These are phyloP conservation scores for Corylus heterophylla DNA, from an alignment of 306 rosid species.

Conservation along the genomic window DNA sequence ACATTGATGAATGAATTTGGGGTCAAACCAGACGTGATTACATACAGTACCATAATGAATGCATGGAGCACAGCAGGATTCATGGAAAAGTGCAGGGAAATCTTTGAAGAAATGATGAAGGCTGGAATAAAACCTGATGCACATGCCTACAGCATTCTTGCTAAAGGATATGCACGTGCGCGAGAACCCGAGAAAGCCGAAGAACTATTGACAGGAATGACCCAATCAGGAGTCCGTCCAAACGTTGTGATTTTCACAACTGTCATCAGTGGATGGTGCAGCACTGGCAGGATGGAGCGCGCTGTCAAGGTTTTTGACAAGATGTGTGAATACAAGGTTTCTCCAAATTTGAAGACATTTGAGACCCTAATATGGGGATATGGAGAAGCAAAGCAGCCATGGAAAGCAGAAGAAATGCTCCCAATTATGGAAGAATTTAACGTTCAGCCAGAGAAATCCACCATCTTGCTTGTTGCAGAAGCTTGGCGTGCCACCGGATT, in stretches of 20 bases:
- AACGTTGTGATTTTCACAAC: constrained; percentile 70
- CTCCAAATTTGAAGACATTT: constrained; percentile 72
- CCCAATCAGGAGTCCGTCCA: constrained; percentile 47
- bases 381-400: constrained; percentile 62
- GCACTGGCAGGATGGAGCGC: constrained; percentile 64
- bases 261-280: constrained; percentile 72
- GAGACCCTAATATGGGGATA: constrained; percentile 72
- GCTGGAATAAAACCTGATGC: constrained; percentile 66
- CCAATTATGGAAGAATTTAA: constrained; percentile 55
- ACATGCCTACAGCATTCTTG: constrained; percentile 73
- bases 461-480: constrained; percentile 54
- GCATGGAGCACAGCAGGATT: constrained; percentile 82
- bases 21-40: constrained; percentile 65
- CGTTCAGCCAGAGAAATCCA: constrained; percentile 55
- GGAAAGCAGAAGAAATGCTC: constrained; percentile 71
- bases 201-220: constrained; percentile 53
- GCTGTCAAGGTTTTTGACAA: constrained; percentile 55
- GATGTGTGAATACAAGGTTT: constrained; percentile 55
- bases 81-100: constrained; percentile 59
- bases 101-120: constrained; percentile 60
- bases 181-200: constrained; percentile 70
- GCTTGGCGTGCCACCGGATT: constrained; percentile 67
- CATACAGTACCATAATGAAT: constrained; percentile 73
- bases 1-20: constrained; percentile 61
- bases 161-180: constrained; percentile 68